phyloP scores from a whole-genome alignment of 805 yeast species.

The Myxozyma monticola region DNA sequence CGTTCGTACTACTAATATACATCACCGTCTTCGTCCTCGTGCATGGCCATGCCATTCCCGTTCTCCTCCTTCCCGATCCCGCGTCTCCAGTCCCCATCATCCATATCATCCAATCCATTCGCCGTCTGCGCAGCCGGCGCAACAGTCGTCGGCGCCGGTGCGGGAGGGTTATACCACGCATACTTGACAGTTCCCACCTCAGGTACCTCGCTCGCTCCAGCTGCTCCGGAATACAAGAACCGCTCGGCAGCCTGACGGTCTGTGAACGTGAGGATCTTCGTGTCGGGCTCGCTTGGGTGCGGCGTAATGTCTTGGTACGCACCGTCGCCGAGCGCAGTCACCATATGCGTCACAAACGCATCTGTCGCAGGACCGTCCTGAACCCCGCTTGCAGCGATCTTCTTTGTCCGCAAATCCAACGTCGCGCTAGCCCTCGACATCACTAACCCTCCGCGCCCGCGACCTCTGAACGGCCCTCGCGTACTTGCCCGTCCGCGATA shows the following conservation, averaged over 20 bases:
- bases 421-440: constrained; percentile 34
- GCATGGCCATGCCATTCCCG: constrained; percentile 17
- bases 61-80: constrained; percentile 7
- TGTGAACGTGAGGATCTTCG: constrained; percentile 35
- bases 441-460: constrained; percentile 34
- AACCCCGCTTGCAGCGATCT: constrained; percentile 39
- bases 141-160: neutral
- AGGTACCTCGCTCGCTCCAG: neutral
- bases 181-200: constrained; percentile 9
- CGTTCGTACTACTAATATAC: constrained; percentile 6
- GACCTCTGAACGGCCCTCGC: constrained; percentile 23
- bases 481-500: constrained; percentile 33
- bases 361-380: constrained; percentile 10
- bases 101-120: constrained; percentile 9
- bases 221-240: constrained; percentile 14
- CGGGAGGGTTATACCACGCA: constrained; percentile 17
- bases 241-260: constrained; percentile 44
- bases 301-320: constrained; percentile 33
- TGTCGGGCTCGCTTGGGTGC: constrained; percentile 12
- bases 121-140: constrained; percentile 1
- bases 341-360: neutral
- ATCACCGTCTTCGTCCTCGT: constrained; percentile 23
- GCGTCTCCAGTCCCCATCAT: constrained; percentile 5
- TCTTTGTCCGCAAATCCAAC: constrained; percentile 44
- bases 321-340: constrained; percentile 35